Evolutionary conservation across 1,139 yeast genomes (phyloP).

Genomic region (Sugiyamaella paludigena): DNA sequence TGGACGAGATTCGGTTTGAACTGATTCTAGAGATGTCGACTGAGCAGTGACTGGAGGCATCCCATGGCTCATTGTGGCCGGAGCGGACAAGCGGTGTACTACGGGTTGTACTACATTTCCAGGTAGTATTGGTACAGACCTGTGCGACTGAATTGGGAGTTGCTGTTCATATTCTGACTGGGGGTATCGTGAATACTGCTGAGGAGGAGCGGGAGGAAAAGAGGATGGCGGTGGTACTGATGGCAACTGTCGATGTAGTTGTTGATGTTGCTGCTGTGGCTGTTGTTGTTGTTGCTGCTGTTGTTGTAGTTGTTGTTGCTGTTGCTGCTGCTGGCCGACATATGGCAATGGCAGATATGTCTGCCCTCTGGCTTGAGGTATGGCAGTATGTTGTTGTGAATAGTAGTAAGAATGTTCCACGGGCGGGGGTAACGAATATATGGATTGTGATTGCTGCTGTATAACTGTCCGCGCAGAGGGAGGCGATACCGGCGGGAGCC

Average conservation of each 20-base stretch:
- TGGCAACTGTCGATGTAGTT: conserved; percentile 19
- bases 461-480: conserved; percentile 26
- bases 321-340: background rate
- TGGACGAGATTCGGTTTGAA: no score
- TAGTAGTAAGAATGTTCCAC: no score
- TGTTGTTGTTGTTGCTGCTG: background rate
- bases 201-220: conserved; percentile 3
- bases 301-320: background rate
- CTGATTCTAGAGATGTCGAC: no score
- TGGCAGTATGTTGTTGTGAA: no score
- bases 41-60: background rate
- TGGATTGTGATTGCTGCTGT: conserved; percentile 28
- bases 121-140: background rate
- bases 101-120: background rate
- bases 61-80: background rate
- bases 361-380: no score
- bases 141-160: background rate
- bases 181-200: background rate
- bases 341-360: no score
- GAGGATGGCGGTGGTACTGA: conserved; percentile 30
- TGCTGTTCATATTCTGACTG: background rate
- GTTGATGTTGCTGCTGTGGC: conserved; percentile 17
- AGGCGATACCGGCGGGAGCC: no score
- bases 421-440: no score
- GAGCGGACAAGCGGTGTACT: background rate